Base-by-base conservation (phyloP, 1,284 basidiomycete genomes). In the Fomes fomentarius region DNA sequence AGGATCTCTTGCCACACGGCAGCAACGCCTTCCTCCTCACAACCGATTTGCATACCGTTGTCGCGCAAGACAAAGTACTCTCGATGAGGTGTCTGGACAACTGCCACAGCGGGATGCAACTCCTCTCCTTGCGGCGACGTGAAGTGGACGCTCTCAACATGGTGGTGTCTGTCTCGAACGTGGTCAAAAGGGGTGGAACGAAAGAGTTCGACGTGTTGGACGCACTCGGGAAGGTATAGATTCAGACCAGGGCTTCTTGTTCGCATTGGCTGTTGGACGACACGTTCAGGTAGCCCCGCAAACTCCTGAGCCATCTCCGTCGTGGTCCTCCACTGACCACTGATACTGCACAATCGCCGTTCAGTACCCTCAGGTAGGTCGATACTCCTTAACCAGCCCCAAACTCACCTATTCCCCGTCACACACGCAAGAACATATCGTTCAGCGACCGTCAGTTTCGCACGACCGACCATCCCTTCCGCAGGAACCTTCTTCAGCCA, bases 61-160 rank as follows among this genome's bases (percentile, higher is more conserved):
- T 90, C 85, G 51, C 76, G 79, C 52, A 91, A 65, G 37, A 90
- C 74, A 61, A 76, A 85, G 63, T 89, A 88, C 65, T 85, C 85
- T 53, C 88, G 71, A 33, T 71, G 73, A 4, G 82, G 81, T 0
- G 88, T 91, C 63, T 88, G 87, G 6, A 90, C 77, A 14, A 80
- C 70, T 0, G 88, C 89, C 5, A 91, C 60, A 0, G 83, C 85
- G 7, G 71, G 66, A 61, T 90, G 87, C n/a, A 91, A 68, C 4
- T 70, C 60, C 14, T 63, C 61, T 3, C 75, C 71, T 15, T 68
- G 63, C 0, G 73, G 51, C 0, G 77, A 72, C 1, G 74, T 74
- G 61, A 90, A 84, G 66, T 90, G 85, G 4, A 89, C 66, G 62
- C 87, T 87, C 65, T 91, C 89, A n/a, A 91, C 76, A 61, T 87